Evolutionary conservation across 768 basidiomycete species (phyloP).

Genomic region (Podaxis sp.): DNA sequence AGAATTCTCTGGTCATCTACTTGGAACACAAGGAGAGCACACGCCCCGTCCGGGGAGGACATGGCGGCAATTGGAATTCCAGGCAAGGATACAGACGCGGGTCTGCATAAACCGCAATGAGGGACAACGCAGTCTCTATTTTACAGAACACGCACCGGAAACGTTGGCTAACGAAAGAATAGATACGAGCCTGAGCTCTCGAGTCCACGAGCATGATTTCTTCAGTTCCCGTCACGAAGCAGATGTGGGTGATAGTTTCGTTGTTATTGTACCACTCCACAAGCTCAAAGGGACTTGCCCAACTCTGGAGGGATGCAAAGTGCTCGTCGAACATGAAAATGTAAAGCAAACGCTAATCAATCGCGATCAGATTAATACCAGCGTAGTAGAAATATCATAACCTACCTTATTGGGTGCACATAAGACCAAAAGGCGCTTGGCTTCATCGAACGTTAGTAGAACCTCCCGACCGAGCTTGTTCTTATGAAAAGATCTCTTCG

Average conservation of each 20-base stretch:
- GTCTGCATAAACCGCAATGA: slow-evolving; percentile 27
- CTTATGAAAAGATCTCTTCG: slow-evolving; percentile 30
- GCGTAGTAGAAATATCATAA: background rate
- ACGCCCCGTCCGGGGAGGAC: slow-evolving; percentile 53
- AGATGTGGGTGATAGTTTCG: slow-evolving; percentile 19
- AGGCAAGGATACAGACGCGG: slow-evolving; percentile 28
- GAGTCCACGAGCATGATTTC: slow-evolving; percentile 50
- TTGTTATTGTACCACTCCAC: slow-evolving; percentile 34
- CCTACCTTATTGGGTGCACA: slow-evolving; percentile 38
- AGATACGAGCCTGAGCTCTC: slow-evolving; percentile 39
- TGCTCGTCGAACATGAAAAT: slow-evolving; percentile 44
- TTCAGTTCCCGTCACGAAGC: slow-evolving; percentile 46
- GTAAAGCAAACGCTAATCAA: slow-evolving; percentile 33
- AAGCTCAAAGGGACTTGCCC: slow-evolving; percentile 37
- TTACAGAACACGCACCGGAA: slow-evolving; percentile 35
- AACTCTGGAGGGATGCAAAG: slow-evolving; percentile 34
- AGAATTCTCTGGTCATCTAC: slow-evolving; percentile 11
- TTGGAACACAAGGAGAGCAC: slow-evolving; percentile 34
- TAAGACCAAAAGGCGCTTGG: slow-evolving; percentile 42
- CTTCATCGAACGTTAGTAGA: slow-evolving; percentile 49
- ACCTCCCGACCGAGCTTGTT: slow-evolving; percentile 43
- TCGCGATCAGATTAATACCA: background rate
- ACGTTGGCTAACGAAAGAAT: slow-evolving; percentile 47
- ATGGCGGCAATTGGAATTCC: slow-evolving; percentile 29
- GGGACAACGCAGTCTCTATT: background rate